Base-by-base conservation (phyloP, 164 flowering plant genomes). In the Vitis amurensis region DNA sequence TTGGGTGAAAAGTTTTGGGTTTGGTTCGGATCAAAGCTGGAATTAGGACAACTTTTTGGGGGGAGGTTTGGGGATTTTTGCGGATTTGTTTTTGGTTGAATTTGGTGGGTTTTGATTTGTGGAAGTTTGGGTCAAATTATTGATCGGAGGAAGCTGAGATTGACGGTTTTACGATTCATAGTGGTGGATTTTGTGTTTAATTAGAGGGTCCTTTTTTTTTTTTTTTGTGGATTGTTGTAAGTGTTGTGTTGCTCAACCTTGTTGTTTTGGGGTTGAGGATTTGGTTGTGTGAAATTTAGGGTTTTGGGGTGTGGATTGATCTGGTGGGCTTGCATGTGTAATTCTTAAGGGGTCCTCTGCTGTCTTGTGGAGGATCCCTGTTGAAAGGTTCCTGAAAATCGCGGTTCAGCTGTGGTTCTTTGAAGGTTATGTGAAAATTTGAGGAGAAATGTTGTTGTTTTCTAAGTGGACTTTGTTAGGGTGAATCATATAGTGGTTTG, bases 361-460 rank as follows among this genome's bases (percentile, higher is more conserved):
- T 15, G 37, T 31, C 71, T 52, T 66, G 88, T 80, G 67, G 89
- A 84, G 89, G 87, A 88, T 84, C 87, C 89, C 83, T 75, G 73
- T 79, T 51, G 61, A 44, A 50, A 63, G 63, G 74, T 37, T 60
- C 64, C 58, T 55, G 12, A 29, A 65, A 62, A 48, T 49, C 56
- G 58, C 11, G 49, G 60, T 71, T 14, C 23, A 10, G 9, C 11
- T 58, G 59, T 31, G 51, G 56, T 69, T 53, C 9, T 15, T 29
- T 29, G 4, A 11, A 44, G 59, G 62, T 63, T 63, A 73, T 31
- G 63, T 50, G 61, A 73, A 37, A 31, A 11, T 48, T 64, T 62
- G 64, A 16, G 55, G 58, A 64, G 48, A 51, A 63, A 10, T 58
- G 74, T 14, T 23, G 57, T 30, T 44, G 2, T 57, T 59, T 57